Percentiles rank a stretch among this genome's conserved stretches.
These are phyloP conservation scores for Polygonum maritimum DNA, from an alignment of 148 eudicot genomes.

Conservation along the genomic window DNA sequence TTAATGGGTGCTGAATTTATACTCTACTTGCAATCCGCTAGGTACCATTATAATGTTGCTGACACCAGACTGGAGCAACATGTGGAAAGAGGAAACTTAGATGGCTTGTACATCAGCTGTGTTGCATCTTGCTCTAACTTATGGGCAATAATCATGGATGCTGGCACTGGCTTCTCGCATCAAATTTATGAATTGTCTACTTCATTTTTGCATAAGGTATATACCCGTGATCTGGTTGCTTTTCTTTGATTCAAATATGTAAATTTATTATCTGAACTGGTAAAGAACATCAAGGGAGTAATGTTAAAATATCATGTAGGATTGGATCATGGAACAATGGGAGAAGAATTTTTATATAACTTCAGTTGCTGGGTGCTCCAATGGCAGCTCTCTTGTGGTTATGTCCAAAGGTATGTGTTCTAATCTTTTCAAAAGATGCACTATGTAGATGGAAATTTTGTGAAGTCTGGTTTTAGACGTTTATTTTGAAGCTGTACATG, in stretches of 20 bases:
- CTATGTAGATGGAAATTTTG: neutral
- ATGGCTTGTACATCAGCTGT: constrained; percentile 66
- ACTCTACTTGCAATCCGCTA: constrained; percentile 14
- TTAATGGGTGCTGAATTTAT: neutral
- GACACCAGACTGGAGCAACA: constrained; percentile 78
- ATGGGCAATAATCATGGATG: constrained; percentile 95
- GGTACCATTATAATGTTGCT: constrained; percentile 91
- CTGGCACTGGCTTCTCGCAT: constrained; percentile 62
- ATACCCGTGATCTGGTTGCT: neutral
- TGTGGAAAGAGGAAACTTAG: constrained; percentile 75
- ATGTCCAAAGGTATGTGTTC: constrained; percentile 71
- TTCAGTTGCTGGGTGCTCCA: constrained; percentile 68
- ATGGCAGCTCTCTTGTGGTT: constrained; percentile 86
- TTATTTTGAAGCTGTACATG: neutral
- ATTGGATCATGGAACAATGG: constrained; percentile 97
- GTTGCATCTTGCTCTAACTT: constrained; percentile 74
- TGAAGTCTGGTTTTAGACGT: neutral
- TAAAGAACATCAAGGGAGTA: neutral
- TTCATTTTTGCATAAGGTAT: constrained; percentile 73
- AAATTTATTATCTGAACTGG: neutral
- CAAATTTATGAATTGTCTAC: constrained; percentile 81
- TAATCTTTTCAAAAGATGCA: neutral
- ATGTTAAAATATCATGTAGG: constrained; percentile 28
- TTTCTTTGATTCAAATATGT: neutral
- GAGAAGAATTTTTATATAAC: constrained; percentile 83